Base-by-base conservation (phyloP, 2,329 filamentous ascomycete genomes). In the Dothistroma septosporum region DNA sequence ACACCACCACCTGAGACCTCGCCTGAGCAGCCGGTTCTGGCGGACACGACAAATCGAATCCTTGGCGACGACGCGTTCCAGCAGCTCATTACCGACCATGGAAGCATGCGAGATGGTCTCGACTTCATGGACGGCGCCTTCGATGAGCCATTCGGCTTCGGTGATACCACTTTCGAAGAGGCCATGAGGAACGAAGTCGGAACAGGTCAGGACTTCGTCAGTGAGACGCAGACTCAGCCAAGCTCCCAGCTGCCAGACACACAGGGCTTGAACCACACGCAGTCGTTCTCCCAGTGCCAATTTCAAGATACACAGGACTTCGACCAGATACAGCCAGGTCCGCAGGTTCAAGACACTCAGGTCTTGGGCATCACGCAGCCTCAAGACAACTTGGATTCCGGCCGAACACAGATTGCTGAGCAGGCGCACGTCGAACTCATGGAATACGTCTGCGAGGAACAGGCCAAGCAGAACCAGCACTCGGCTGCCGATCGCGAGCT, bases 91-190 rank as follows among this genome's bases (percentile, higher is more conserved):
- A 52, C 49, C 19, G 50, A 35, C 31, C 46, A 58, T n/a, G 50
- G 31, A 4, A 53, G 50, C 1, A 48, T 47, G 33, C 31, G 46
- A 1, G 48, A 54, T 47, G 28, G 33, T 41, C 54, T 46, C 9
- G 63, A 60, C 4, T 53, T 53, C 50, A 24, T 53, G 4, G 21
- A 57, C 58, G 21, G 47, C 59, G 10, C 59, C 57, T 31, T 60
- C 24, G 53, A 44, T 2, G 54, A 55, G 12, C 62, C 62, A 12
- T 64, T 61, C 49, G 54, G 31, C 19, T 64, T 61, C 24, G 62
- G 59, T 19, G 24, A 53, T 8, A 35, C 6, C 7, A 31, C 33
- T 14, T 53, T 53, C 31, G 31, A 31, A n/a, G 50, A 31, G 31
- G 22, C 28, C 8, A 35, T 53, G n/a, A 11, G n/a, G 11, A 19